Conservation (phyloP, 2,329 filamentous ascomycete species). For the Fonsecaea nubica region DNA sequence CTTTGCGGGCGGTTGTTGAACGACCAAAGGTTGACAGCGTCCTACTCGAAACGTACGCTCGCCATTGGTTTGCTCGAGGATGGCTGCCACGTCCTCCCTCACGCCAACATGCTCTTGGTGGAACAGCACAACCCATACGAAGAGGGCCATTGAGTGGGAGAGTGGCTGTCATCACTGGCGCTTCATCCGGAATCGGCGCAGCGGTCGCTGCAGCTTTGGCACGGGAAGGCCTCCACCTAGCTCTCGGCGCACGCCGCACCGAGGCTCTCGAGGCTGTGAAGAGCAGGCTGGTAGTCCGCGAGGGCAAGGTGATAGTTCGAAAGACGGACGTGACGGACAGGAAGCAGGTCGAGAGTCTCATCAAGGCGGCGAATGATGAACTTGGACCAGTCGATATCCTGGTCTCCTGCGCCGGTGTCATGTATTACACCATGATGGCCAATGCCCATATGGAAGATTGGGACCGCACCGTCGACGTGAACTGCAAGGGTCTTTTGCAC, state of each 20-base stretch:
- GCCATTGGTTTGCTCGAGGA: conserved; percentile 79
- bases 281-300: conserved; percentile 61
- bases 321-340: conserved; percentile 75
- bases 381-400: conserved; percentile 79
- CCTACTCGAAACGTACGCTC: conserved; percentile 77
- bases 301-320: conserved; percentile 70
- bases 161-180: conserved; percentile 48
- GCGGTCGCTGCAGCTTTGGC: conserved; percentile 45
- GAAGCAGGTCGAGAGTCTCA: conserved; percentile 69
- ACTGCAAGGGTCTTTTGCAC: conserved; percentile 82
- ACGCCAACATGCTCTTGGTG: conserved; percentile 55
- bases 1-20: conserved; percentile 64
- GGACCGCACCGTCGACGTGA: conserved; percentile 83
- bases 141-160: conserved; percentile 59
- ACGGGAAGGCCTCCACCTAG: conserved; percentile 52
- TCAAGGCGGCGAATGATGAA: conserved; percentile 63
- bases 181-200: conserved; percentile 48
- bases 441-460: conserved; percentile 76
- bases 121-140: conserved; percentile 52
- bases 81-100: conserved; percentile 72
- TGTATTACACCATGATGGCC: conserved; percentile 90
- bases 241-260: conserved; percentile 64
- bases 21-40: conserved; percentile 72
- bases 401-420: conserved; percentile 81
- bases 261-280: conserved; percentile 73